These are phyloP conservation scores for Cenchrus americanus DNA, from an alignment of 176 grass and related monocot species.

Conservation along the genomic window DNA sequence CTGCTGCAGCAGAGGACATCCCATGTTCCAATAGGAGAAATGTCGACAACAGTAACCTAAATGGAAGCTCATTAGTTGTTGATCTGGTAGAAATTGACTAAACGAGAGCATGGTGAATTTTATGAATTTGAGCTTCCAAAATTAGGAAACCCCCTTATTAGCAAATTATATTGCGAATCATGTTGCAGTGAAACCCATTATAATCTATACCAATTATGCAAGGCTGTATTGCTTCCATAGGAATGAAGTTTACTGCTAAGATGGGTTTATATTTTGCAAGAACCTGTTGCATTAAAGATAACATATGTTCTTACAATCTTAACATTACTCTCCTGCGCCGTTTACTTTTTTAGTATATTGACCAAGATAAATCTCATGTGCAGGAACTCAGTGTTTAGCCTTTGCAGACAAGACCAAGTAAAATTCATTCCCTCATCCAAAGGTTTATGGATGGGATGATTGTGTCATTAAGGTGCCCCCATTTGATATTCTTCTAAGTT, in stretches of 20 bases:
- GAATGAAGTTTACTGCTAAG: background rate
- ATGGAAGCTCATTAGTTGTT: background rate
- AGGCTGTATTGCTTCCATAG: background rate
- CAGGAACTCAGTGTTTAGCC: background rate
- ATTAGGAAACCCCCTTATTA: conserved; percentile 5
- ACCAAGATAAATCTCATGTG: background rate
- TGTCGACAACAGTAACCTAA: background rate
- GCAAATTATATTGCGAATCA: conserved; percentile 6
- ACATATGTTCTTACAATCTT: background rate
- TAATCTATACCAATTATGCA: background rate
- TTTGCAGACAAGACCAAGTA: background rate
- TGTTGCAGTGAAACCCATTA: background rate
- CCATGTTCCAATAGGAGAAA: background rate
- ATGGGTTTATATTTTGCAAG: background rate
- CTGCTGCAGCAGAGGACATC: background rate
- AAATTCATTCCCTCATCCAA: background rate
- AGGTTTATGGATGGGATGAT: background rate
- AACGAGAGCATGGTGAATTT: background rate
- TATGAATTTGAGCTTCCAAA: background rate
- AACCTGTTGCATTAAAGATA: background rate
- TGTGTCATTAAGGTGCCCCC: background rate
- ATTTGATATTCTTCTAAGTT: background rate
- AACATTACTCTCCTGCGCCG: background rate
- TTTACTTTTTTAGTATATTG: background rate
- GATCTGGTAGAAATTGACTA: background rate